These are phyloP conservation scores for Pleurotus salmoneostramineus DNA, from an alignment of 768 basidiomycete species.

Conservation along the genomic window DNA sequence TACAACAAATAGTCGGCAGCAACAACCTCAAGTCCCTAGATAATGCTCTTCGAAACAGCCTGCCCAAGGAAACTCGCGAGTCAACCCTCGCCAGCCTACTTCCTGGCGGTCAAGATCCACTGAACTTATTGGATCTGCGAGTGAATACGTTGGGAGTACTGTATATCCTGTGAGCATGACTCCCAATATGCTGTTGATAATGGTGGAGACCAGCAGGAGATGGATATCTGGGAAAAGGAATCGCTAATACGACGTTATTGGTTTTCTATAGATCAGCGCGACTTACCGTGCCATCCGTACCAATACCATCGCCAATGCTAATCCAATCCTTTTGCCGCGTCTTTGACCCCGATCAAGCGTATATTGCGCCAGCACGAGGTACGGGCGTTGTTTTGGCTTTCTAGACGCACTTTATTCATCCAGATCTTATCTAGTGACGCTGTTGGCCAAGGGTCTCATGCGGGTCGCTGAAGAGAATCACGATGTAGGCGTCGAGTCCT, in stretches of 20 bases:
- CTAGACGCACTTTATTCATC: neutral
- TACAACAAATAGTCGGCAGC: conserved; percentile 42
- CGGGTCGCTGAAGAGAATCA: conserved; percentile 41
- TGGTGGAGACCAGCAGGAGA: neutral
- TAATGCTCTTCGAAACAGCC: conserved; percentile 38
- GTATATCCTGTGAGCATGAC: conserved; percentile 62
- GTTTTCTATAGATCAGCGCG: conserved; percentile 51
- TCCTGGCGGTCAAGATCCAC: conserved; percentile 63
- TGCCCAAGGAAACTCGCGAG: conserved; percentile 58
- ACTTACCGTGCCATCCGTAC: conserved; percentile 34
- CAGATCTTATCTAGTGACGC: conserved; percentile 45
- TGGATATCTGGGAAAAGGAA: too few relatives aligned
- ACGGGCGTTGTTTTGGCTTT: conserved; percentile 6
- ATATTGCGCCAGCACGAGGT: conserved; percentile 70
- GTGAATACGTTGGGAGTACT: conserved; percentile 62
- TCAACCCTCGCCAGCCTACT: conserved; percentile 49
- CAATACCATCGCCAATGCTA: conserved; percentile 35
- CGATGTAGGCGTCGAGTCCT: conserved; percentile 37
- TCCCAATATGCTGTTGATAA: neutral
- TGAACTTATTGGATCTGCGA: conserved; percentile 50
- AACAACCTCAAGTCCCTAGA: conserved; percentile 33
- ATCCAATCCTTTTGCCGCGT: conserved; percentile 55
- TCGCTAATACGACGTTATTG: neutral
- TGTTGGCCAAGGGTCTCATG: conserved; percentile 62
- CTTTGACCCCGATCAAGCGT: conserved; percentile 63